phyloP scores from a whole-genome alignment of 2,329 filamentous ascomycete genomes.

The Colletotrichum gloeosporioides region DNA sequence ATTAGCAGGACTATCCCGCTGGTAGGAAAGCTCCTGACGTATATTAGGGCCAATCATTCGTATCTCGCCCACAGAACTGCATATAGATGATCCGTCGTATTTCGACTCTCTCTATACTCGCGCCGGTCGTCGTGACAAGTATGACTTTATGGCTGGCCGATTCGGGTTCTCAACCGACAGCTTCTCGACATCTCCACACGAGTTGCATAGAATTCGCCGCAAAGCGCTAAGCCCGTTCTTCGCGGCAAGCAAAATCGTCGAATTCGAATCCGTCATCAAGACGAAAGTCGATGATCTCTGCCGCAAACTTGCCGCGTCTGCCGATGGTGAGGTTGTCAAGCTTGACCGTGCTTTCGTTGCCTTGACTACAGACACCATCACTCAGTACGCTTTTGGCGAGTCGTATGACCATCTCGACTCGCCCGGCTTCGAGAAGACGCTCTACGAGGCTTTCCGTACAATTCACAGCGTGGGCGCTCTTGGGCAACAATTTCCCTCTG shows the following conservation, averaged over 20 bases:
- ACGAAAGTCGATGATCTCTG: slow-evolving; percentile 33
- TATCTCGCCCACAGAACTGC: slow-evolving; percentile 37
- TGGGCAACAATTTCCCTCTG: slow-evolving; percentile 31
- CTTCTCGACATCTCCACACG: slow-evolving; percentile 39
- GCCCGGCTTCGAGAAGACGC: slow-evolving; percentile 28
- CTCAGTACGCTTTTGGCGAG: slow-evolving; percentile 40
- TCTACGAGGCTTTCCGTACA: slow-evolving; percentile 28
- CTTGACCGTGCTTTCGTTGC: slow-evolving; percentile 31
- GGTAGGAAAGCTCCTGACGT: not conserved
- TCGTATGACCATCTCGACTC: slow-evolving; percentile 34
- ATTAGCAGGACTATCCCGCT: not conserved
- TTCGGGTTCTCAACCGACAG: slow-evolving; percentile 8
- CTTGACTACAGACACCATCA: slow-evolving; percentile 40
- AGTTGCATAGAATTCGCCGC: slow-evolving; percentile 37
- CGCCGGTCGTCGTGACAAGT: slow-evolving; percentile 7
- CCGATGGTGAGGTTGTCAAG: slow-evolving; percentile 14
- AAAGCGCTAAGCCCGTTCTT: slow-evolving; percentile 38
- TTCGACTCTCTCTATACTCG: slow-evolving; percentile 28
- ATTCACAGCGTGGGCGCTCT: slow-evolving; percentile 29
- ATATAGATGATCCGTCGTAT: slow-evolving; percentile 30
- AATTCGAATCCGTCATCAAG: slow-evolving; percentile 25
- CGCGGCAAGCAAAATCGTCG: not conserved
- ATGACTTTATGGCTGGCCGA: not conserved
- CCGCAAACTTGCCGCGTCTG: slow-evolving; percentile 25
- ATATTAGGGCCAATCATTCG: slow-evolving; percentile 37